A percentile compares a stretch with the other conserved stretches of the same genome.
Conservation (phyloP, 2,329 filamentous ascomycete genomes). For the Ophiostoma ips region DNA sequence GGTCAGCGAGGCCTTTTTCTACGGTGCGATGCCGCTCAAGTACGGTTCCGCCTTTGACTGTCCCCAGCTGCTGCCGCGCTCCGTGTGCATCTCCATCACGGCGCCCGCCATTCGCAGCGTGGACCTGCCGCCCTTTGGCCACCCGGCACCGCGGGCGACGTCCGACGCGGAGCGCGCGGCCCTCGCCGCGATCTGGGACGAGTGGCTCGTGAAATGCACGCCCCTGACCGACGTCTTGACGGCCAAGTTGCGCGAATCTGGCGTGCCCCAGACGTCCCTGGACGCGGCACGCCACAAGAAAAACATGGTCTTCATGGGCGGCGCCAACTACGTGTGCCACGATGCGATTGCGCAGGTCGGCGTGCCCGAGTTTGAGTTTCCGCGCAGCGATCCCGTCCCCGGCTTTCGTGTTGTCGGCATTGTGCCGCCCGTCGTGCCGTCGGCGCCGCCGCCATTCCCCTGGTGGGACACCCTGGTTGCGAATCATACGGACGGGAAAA, state of each 20-base stretch:
- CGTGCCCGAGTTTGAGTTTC: constrained; percentile 25
- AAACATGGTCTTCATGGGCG: constrained; percentile 18
- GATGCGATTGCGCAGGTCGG: constrained; percentile 24
- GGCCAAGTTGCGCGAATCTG: constrained; percentile 18
- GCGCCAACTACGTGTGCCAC: constrained; percentile 24
- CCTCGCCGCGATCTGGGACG: constrained; percentile 19
- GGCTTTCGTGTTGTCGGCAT: constrained; percentile 24
- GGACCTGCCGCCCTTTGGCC: constrained; percentile 23
- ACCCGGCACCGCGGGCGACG: constrained; percentile 19
- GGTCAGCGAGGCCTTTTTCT: constrained; percentile 24
- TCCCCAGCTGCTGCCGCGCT: constrained; percentile 15
- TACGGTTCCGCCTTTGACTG: constrained; percentile 17
- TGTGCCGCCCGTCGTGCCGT: constrained; percentile 14
- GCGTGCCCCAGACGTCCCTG: constrained; percentile 12
- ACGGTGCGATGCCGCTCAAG: constrained; percentile 22
- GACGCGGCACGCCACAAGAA: not conserved
- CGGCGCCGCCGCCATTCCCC: constrained; percentile 2
- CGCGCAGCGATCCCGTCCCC: constrained; percentile 23
- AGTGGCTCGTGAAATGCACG: constrained; percentile 16
- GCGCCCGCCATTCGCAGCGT: constrained; percentile 22
- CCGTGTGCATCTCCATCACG: constrained; percentile 24
- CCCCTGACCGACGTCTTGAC: constrained; percentile 18
- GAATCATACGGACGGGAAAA: constrained; percentile 11
- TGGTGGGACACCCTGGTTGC: constrained; percentile 24
- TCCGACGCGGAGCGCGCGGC: constrained; percentile 12